Percentiles rank a stretch among this genome's conserved stretches.
Evolutionary conservation across 768 basidiomycete species (phyloP).

Genomic region (Candolleomyces efflorescens): DNA sequence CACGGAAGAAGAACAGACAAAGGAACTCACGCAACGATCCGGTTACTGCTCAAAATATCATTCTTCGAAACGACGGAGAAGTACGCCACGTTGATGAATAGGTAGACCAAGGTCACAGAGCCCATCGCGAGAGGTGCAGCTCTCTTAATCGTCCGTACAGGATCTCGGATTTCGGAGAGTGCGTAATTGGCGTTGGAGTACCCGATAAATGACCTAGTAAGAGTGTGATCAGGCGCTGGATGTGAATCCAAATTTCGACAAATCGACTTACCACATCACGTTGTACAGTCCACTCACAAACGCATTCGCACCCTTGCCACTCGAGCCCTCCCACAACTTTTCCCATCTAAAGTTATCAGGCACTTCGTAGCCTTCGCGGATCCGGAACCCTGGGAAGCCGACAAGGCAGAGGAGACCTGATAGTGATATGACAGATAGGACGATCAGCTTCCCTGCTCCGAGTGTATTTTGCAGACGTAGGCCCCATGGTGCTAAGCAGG

Average conservation of each 20-base stretch:
- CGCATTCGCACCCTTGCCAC: slow-evolving; percentile 47
- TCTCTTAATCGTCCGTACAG: slow-evolving; percentile 63
- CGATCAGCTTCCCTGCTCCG: slow-evolving; percentile 56
- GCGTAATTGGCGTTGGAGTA: slow-evolving; percentile 76
- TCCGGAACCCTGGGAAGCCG: slow-evolving; percentile 44
- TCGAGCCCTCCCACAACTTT: slow-evolving; percentile 59
- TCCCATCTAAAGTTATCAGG: slow-evolving; percentile 59
- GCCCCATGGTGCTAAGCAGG: slow-evolving; percentile 43
- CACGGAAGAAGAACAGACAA: too few species aligned
- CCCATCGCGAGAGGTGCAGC: slow-evolving; percentile 66
- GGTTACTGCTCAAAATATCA: slow-evolving; percentile 60
- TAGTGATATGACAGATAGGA: slow-evolving; percentile 46
- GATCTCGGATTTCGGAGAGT: slow-evolving; percentile 65
- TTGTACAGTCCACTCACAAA: slow-evolving; percentile 63
- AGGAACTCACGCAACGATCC: slow-evolving; percentile 60
- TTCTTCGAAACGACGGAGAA: slow-evolving; percentile 68
- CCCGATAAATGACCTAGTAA: slow-evolving; percentile 61
- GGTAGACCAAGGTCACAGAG: slow-evolving; percentile 54
- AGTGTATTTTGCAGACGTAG: slow-evolving; percentile 61
- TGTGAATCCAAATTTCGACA: neutral
- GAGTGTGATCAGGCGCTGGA: neutral
- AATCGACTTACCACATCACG: slow-evolving; percentile 55
- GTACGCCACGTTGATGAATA: slow-evolving; percentile 68
- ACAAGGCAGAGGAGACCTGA: slow-evolving; percentile 51
- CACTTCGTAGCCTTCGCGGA: slow-evolving; percentile 45